Evolutionary conservation across 257 asterid species (phyloP).

Genomic region (Petunia secreta): DNA sequence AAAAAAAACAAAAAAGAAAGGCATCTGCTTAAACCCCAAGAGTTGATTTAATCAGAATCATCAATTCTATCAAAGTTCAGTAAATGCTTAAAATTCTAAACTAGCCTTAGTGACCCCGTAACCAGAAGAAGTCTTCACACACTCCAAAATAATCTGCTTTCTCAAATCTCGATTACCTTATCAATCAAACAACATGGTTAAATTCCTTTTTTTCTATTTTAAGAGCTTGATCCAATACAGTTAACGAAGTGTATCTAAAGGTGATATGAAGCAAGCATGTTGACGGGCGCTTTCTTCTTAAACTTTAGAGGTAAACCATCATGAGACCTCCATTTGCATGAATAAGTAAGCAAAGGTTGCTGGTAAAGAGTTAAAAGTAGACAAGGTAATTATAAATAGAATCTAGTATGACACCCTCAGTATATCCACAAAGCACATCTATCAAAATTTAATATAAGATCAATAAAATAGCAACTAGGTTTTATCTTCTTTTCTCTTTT

Average conservation of each 20-base stretch:
- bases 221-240: not conserved
- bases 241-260: not conserved
- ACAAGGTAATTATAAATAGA: conserved; percentile 11
- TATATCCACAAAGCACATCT: conserved; percentile 9
- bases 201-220: not conserved
- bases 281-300: not conserved
- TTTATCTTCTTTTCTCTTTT: not conserved
- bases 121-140: not conserved
- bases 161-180: not conserved
- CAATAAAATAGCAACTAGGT: not conserved
- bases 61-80: not conserved
- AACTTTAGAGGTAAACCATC: not conserved
- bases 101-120: conserved; percentile 10
- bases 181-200: not conserved
- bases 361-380: not conserved
- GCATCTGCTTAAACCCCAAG: no score
- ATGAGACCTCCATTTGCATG: conserved; percentile 19
- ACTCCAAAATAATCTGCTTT: not conserved
- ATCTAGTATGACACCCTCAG: not conserved
- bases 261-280: conserved; percentile 1
- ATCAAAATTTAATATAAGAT: conserved; percentile 8
- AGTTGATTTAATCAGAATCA: no score
- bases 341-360: not conserved
- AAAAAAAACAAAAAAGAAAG: no score
- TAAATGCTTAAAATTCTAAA: not conserved